Percentiles rank a stretch among this genome's conserved stretches.
Conservation (phyloP, 2,329 filamentous ascomycete species). For the Lachnellula willkommii region DNA sequence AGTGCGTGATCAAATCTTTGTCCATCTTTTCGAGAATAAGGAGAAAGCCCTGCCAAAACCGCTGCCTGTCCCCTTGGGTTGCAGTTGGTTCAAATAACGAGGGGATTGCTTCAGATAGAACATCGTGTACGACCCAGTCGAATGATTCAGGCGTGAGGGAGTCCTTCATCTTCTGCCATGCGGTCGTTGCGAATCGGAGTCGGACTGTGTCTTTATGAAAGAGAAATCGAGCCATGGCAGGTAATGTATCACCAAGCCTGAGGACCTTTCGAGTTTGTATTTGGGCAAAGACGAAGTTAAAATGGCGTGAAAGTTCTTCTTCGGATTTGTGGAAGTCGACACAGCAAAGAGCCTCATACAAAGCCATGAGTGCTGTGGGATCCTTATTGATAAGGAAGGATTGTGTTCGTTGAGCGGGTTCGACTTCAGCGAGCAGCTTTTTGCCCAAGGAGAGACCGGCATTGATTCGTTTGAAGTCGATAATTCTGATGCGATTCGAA, state of each 20-base stretch:
- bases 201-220: slow-evolving; percentile 66
- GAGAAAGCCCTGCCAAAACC: slow-evolving; percentile 75
- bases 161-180: slow-evolving; percentile 62
- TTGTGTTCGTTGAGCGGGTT: slow-evolving; percentile 25
- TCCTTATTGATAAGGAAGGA: slow-evolving; percentile 34
- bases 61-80: slow-evolving; percentile 50
- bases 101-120: slow-evolving; percentile 61
- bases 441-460: slow-evolving; percentile 53
- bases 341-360: slow-evolving; percentile 86
- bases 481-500: slow-evolving; percentile 50
- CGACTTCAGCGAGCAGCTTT: slow-evolving; percentile 40
- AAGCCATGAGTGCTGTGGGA: slow-evolving; percentile 63
- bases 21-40: slow-evolving; percentile 70
- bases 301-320: slow-evolving; percentile 36
- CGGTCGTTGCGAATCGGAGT: slow-evolving; percentile 58
- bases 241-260: slow-evolving; percentile 68
- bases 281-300: slow-evolving; percentile 77
- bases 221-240: slow-evolving; percentile 78
- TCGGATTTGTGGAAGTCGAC: slow-evolving; percentile 62
- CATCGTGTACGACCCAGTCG: slow-evolving; percentile 77
- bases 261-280: slow-evolving; percentile 75
- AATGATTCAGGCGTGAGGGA: slow-evolving; percentile 69
- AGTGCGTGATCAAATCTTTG: slow-evolving; percentile 68
- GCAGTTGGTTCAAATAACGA: slow-evolving; percentile 51
- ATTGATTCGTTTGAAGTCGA: slow-evolving; percentile 58